Evolutionary conservation across 441 rosid genomes (phyloP).

Genomic region (Mallotus japonicus): DNA sequence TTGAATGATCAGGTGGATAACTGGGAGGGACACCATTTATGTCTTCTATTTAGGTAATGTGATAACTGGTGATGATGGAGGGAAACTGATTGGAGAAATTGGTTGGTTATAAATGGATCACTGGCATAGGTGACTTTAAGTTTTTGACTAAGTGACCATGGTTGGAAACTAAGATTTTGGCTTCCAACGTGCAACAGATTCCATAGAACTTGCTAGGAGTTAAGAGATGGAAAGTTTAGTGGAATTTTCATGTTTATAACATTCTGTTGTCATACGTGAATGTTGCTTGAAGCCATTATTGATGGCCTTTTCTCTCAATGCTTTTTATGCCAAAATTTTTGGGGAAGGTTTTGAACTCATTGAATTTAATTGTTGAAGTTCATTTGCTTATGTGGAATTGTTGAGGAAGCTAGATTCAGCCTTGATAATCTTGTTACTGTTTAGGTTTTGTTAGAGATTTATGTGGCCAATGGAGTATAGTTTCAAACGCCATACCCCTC

Average conservation of each 20-base stretch:
- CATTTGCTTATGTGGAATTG: background rate
- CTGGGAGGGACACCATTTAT: background rate
- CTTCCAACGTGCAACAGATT: background rate
- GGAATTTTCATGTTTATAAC: too few relatives aligned
- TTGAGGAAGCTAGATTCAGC: too few relatives aligned
- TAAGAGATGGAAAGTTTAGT: too few relatives aligned
- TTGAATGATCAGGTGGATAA: background rate
- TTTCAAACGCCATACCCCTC: background rate
- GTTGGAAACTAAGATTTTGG: background rate
- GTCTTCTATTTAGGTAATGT: background rate
- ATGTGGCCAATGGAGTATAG: background rate
- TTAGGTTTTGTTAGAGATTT: conserved; percentile 3
- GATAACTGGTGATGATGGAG: background rate
- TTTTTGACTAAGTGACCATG: background rate
- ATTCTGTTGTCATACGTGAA: too few relatives aligned
- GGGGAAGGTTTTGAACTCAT: background rate
- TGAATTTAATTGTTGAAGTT: background rate
- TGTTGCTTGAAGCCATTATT: too few relatives aligned
- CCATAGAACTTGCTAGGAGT: too few relatives aligned
- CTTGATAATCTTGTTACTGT: background rate
- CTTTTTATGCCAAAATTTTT: background rate
- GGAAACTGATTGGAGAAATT: background rate
- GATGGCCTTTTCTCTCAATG: too few relatives aligned
- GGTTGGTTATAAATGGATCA: background rate
- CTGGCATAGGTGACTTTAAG: background rate